Evolutionary conservation across 768 basidiomycete genomes (phyloP).

Genomic region (Chalciporus sphaerocephalus): DNA sequence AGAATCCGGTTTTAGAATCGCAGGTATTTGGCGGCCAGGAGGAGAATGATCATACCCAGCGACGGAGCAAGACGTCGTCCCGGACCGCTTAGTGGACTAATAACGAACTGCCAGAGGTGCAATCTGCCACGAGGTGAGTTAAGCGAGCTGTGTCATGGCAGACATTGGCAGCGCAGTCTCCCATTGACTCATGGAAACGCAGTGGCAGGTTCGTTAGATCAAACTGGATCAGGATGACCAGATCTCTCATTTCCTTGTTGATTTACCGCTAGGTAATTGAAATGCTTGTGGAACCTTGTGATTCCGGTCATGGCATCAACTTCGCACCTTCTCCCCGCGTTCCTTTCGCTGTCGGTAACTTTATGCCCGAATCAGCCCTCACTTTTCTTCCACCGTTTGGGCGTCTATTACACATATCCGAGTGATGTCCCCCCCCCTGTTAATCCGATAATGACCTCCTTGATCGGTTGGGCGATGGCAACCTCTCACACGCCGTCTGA

Average conservation of each 20-base stretch:
- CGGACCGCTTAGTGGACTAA: slow-evolving; percentile 17
- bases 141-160: slow-evolving; percentile 22
- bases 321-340: slow-evolving; percentile 24
- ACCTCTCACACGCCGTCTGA: slow-evolving; percentile 18
- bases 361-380: slow-evolving; percentile 22
- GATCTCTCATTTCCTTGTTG: slow-evolving; percentile 26
- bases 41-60: slow-evolving; percentile 16
- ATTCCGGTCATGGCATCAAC: slow-evolving; percentile 17
- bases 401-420: not conserved
- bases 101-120: slow-evolving; percentile 15
- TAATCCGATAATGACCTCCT: slow-evolving; percentile 3
- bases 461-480: not conserved
- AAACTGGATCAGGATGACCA: too few relatives aligned
- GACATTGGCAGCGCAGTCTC: slow-evolving; percentile 10
- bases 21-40: slow-evolving; percentile 7
- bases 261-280: slow-evolving; percentile 26
- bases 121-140: slow-evolving; percentile 23
- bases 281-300: slow-evolving; percentile 5
- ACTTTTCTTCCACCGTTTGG: slow-evolving; percentile 3
- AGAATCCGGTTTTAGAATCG: slow-evolving; percentile 6
- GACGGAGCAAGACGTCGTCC: slow-evolving; percentile 20
- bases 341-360: slow-evolving; percentile 26
- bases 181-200: slow-evolving; percentile 20
- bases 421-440: slow-evolving; percentile 1
- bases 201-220: slow-evolving; percentile 15